These are phyloP conservation scores for Phytopythium chamaehyphon DNA, from an alignment of 352 stramenopile species.

Conservation along the genomic window DNA sequence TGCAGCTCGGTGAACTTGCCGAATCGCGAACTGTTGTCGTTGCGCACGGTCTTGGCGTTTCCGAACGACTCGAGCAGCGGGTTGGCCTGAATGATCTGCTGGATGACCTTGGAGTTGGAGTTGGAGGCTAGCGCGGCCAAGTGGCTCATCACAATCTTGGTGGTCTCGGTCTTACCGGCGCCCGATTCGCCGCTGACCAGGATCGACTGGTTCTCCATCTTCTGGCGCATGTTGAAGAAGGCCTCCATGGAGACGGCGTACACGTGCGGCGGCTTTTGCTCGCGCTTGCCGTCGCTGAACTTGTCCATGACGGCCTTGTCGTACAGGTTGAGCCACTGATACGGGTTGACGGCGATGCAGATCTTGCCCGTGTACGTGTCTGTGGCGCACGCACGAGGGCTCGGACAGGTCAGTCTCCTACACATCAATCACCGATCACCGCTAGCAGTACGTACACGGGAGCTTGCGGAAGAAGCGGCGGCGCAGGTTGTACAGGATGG, in stretches of 20 bases:
- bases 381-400: constrained; percentile 7
- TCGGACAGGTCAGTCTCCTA: too few species aligned
- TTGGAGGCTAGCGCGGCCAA: constrained; percentile 84
- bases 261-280: constrained; percentile 77
- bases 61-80: constrained; percentile 84
- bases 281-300: constrained; percentile 70
- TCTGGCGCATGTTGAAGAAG: constrained; percentile 75
- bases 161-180: constrained; percentile 96
- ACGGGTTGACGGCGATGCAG: constrained; percentile 87
- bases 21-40: constrained; percentile 85
- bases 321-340: constrained; percentile 85
- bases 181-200: constrained; percentile 94
- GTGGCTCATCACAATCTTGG: constrained; percentile 95
- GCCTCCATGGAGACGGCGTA: constrained; percentile 86
- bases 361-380: constrained; percentile 87
- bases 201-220: constrained; percentile 91
- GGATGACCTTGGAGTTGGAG: constrained; percentile 86
- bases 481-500: constrained; percentile 84
- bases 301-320: constrained; percentile 61
- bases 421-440: neutral
- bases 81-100: constrained; percentile 94
- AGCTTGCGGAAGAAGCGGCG: constrained; percentile 71
- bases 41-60: constrained; percentile 84
- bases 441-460: constrained; percentile 76
- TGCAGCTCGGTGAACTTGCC: constrained; percentile 87